Evolutionary conservation across 208 protist species (phyloP), one percentile per base, ranked within the genome.

Genomic region (Trypanosoma rangeli): DNA sequence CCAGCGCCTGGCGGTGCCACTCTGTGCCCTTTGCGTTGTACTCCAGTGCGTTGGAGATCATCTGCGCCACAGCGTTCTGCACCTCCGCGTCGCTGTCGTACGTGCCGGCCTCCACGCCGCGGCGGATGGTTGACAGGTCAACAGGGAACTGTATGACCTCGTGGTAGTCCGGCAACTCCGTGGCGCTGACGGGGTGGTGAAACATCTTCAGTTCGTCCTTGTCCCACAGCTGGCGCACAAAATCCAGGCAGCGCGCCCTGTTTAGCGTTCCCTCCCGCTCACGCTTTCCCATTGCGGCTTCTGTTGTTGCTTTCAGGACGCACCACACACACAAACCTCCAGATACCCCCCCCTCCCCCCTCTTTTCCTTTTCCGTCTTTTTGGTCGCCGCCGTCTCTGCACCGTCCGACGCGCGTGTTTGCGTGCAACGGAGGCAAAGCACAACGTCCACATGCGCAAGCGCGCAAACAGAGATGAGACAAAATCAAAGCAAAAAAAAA

Each of bases 31-130:
- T 89, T 13, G 82, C 73, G 69, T 96, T 96, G 79, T 90, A 96
- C 50, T 93, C 81, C 31, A 96, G 62, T 13, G 92, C 92, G 69
- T 96, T 96, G 22, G 89, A 69, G 46, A 96, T 85, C 92, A 96
- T 96, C 5, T 85, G 82, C 0, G 82, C 87, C 9, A 94, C 89
- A 55, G 92, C 92, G 29, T 84, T 84, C 72, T 94, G 80, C 46
- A 96, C 80, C 31, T 90, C 87, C 0, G 73, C 68, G 71, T 96
- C 89, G 8, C 39, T 59, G 18, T 12, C 68, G 80, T 96, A 96
- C 68, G 68, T 78, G 31, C 68, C 83, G 59, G 69, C 55, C 60
- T 89, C 86, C 29, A 94, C 77, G 1, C 89, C 89, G 29, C 78
- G 42, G 12, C 78, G 72, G 42, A 96, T 94, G 20, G 85, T 94